These are phyloP conservation scores for Neurospora sp. DNA, from an alignment of 495 filamentous ascomycete species.

Conservation along the genomic window DNA sequence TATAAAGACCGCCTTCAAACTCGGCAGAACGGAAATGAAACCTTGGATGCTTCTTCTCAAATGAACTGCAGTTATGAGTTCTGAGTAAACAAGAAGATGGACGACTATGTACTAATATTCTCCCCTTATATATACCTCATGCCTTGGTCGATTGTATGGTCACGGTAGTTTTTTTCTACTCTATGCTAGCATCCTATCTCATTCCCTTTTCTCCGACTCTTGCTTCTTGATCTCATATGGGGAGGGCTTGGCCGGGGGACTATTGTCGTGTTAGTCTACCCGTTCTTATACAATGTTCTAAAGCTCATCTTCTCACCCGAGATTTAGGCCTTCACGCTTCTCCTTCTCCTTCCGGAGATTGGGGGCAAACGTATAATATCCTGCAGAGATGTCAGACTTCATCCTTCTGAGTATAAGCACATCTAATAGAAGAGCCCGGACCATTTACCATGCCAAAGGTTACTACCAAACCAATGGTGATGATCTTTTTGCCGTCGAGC, in stretches of 20 bases:
- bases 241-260: not conserved
- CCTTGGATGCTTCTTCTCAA: not conserved
- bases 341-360: conserved; percentile 27
- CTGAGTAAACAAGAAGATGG: not conserved
- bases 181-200: not conserved
- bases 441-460: conserved; percentile 21
- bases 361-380: conserved; percentile 34
- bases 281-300: not conserved
- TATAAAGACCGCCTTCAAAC: not conserved
- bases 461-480: conserved; percentile 13
- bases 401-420: not conserved
- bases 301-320: conserved; percentile 6
- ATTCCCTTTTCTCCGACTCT: not conserved
- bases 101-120: not conserved
- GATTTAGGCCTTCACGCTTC: conserved; percentile 10
- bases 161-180: not conserved
- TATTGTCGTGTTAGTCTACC: not conserved
- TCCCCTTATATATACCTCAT: not conserved
- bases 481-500: conserved; percentile 11
- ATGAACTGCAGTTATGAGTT: not conserved
- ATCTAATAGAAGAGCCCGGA: not conserved
- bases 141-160: not conserved
- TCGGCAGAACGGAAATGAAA: not conserved
- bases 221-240: not conserved
- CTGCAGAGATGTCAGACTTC: conserved; percentile 18